Evolutionary conservation across 192 early-diverging fungal genomes (phyloP).

Genomic region (Rhizoclosmatium globosum): DNA sequence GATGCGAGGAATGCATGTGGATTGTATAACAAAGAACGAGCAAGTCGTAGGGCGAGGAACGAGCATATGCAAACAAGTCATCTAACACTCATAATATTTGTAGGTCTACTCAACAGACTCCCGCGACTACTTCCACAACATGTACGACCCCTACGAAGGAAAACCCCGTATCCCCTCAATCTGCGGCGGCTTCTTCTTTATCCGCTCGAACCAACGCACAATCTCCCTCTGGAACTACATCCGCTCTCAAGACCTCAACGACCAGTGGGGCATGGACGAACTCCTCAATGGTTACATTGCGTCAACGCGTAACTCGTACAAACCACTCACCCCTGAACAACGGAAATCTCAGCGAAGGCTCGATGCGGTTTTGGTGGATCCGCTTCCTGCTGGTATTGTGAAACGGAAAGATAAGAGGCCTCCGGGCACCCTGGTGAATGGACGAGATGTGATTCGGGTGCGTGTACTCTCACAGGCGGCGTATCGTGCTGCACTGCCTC

Average conservation of each 20-base stretch:
- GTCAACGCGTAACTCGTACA: background rate
- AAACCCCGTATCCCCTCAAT: slow-evolving; percentile 26
- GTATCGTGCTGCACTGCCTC: slow-evolving; percentile 20
- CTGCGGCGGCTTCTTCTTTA: slow-evolving; percentile 38
- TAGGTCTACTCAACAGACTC: slow-evolving; percentile 31
- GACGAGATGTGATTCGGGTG: background rate
- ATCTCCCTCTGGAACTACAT: background rate
- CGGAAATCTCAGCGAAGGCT: background rate
- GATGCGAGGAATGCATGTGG: too few relatives aligned
- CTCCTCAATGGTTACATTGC: slow-evolving; percentile 6
- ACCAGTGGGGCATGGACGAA: slow-evolving; percentile 32
- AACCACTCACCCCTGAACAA: background rate
- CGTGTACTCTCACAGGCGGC: slow-evolving; percentile 18
- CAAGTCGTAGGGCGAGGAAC: background rate
- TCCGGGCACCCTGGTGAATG: background rate
- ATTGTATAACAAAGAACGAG: too few relatives aligned
- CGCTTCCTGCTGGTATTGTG: slow-evolving; percentile 13
- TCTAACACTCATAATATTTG: too few relatives aligned
- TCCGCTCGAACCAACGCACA: slow-evolving; percentile 22
- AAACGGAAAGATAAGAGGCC: background rate
- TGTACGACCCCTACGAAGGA: slow-evolving; percentile 30
- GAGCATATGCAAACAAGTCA: too few relatives aligned
- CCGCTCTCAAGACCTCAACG: slow-evolving; percentile 4
- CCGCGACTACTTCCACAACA: slow-evolving; percentile 20
- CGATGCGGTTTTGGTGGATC: slow-evolving; percentile 23